These are phyloP conservation scores for Cadophora gregata DNA, from an alignment of 2,329 filamentous ascomycete species.

Conservation along the genomic window DNA sequence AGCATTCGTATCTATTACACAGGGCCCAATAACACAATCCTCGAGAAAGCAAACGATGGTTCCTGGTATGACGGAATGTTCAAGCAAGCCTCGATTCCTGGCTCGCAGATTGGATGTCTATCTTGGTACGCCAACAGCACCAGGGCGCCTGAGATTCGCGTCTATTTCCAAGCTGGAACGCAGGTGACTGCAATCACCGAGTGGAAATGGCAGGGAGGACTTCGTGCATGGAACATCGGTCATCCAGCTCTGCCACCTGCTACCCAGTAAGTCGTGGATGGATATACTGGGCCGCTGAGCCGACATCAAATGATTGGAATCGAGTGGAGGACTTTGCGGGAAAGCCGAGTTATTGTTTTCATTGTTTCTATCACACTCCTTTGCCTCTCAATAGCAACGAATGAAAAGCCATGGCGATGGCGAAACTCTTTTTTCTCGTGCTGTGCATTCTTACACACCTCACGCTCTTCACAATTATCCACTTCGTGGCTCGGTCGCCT, in stretches of 20 bases:
- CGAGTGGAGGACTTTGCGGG: not conserved
- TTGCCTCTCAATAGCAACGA: not conserved
- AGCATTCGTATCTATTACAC: conserved; percentile 23
- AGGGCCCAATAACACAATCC: conserved; percentile 15
- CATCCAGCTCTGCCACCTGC: conserved; percentile 23
- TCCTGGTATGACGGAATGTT: conserved; percentile 25
- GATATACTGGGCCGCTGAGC: not conserved
- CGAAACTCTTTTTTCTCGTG: not conserved
- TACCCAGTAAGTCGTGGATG: not conserved
- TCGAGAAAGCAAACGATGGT: conserved; percentile 26
- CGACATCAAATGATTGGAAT: not conserved
- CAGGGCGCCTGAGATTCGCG: conserved; percentile 13
- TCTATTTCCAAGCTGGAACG: conserved; percentile 22
- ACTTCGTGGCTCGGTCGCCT: not conserved
- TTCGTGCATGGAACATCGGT: conserved; percentile 16
- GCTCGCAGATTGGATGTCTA: conserved; percentile 20
- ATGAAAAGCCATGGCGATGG: conserved; percentile 7
- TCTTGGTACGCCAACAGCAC: conserved; percentile 15
- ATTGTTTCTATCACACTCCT: conserved; percentile 1
- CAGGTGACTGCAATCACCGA: conserved; percentile 21
- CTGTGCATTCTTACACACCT: not conserved
- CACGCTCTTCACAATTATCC: not conserved
- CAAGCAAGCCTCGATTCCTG: conserved; percentile 22
- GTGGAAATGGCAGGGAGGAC: conserved; percentile 22
- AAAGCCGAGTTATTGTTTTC: not conserved